Evolutionary conservation across 2,329 filamentous ascomycete genomes (phyloP).

Genomic region (Dryadomyces quercus-mongolicae): DNA sequence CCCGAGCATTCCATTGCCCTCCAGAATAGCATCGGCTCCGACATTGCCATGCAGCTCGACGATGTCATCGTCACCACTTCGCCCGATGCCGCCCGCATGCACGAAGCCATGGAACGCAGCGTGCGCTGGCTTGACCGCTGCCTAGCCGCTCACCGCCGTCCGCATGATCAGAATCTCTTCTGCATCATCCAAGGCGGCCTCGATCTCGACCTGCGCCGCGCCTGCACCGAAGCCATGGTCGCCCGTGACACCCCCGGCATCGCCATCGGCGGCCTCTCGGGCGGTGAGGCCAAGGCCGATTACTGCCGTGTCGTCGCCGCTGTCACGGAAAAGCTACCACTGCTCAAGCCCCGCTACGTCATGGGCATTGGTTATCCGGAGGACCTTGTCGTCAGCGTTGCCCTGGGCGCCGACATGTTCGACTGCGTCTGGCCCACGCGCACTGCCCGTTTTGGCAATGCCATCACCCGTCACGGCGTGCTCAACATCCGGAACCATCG

Average conservation of each 20-base stretch:
- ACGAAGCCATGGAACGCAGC: conserved; percentile 88
- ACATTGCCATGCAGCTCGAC: conserved; percentile 99
- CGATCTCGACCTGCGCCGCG: conserved; percentile 70
- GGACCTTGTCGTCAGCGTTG: conserved; percentile 85
- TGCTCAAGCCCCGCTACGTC: conserved; percentile 92
- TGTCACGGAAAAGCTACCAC: conserved; percentile 75
- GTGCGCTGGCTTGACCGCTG: conserved; percentile 94
- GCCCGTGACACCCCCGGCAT: conserved; percentile 87
- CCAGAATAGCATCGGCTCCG: conserved; percentile 93
- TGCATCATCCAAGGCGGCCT: conserved; percentile 97
- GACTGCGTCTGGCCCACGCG: conserved; percentile 98
- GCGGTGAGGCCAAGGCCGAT: conserved; percentile 85
- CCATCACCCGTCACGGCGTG: conserved; percentile 69
- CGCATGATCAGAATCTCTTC: conserved; percentile 80
- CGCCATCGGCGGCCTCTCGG: conserved; percentile 87
- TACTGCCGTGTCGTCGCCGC: conserved; percentile 84
- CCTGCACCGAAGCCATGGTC: conserved; percentile 83
- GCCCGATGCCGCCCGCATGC: conserved; percentile 76
- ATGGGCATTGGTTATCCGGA: conserved; percentile 99
- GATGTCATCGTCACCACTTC: conserved; percentile 96
- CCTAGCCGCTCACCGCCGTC: conserved; percentile 77
- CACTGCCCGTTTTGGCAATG: conserved; percentile 92
- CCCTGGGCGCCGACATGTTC: conserved; percentile 96
- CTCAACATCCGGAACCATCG: conserved; percentile 69
- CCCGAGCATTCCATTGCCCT: conserved; percentile 94